Evolutionary conservation across 2,329 filamentous ascomycete genomes (phyloP), one percentile per base, ranked within the genome.

Genomic region (Xylaria polymorpha): DNA sequence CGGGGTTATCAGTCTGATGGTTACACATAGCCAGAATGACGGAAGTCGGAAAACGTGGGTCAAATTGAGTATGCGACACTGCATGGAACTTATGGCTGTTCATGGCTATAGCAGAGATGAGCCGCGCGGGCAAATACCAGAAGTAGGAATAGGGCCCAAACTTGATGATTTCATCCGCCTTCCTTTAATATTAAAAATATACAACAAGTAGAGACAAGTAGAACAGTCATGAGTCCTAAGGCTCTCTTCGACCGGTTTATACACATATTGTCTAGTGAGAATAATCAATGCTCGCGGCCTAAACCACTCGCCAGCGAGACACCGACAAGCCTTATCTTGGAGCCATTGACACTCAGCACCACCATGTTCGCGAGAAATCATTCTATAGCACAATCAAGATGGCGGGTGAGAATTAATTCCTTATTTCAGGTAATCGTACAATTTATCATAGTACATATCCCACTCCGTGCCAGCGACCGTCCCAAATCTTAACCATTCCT

Each of bases 21-120:
- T 56, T 39, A 37, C 51, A 56, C 5, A 10, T 55, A 56, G 20
- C 32, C n/a, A 56, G 29, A 22, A 14, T n/a, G 6, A 5, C 6
- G 48, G 18, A 56, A 56, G 18, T n/a, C 32, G 18, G 32, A 56
- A 39, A 39, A 39, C 51, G 32, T 56, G 51, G 51, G 32, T 32
- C 4, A 39, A 10, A 22, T 20, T 39, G 8, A 22, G 9, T 39
- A 8, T 32, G 14, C 51, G n/a, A 56, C 51, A 4, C 32, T 57
- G 65, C 51, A 67, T 44, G 53, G 59, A 51, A 67, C 44, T 67
- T 63, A 53, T 44, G 22, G 32, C 14, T 46, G 7, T 14, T 37
- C 1, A 56, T 4, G 41, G n/a, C 15, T 10, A n/a, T 53, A n/a
- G 7, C 15, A 35, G 29, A 35, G 15, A 35, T 20, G 50, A 35